Evolutionary conservation across 768 basidiomycete genomes (phyloP), one percentile per base, ranked within the genome.

Genomic region (Suillus cothurnatus): DNA sequence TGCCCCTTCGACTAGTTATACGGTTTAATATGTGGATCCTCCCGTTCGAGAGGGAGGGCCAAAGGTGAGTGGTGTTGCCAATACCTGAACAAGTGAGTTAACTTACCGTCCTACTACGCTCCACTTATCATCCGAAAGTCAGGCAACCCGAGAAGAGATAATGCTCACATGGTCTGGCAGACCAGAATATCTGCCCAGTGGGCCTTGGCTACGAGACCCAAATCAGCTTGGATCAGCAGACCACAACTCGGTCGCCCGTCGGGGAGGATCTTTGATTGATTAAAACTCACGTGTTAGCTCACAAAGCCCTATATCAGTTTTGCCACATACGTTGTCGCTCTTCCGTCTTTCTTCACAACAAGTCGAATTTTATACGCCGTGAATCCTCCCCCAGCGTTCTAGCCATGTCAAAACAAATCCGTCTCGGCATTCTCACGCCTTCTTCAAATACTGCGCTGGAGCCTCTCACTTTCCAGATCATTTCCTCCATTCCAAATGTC

Each of bases 341-440:
- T 11, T 55, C 21, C 19, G 4, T 36, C 32, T n/a, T 21, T 7
- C 11, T 32, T 21, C 32, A 55, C 21, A 34, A 32, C 19, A 32
- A 55, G 19, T 21, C 31, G 52, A 4, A 32, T 21, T 32, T n/a
- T 55, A 12, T 34, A 12, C 32, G 7, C 6, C 32, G 32, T 32
- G 31, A 32, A 32, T 55, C 32, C 14, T 6, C 21, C 32, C 19
- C 32, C 3, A 34, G 32, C 32, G 53, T 34, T 32, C 34, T n/a
- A 32, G 21, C 6, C 11, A 55, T 55, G 53, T 34, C 53, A 32
- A 55, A 55, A 55, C 53, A 34, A 34, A 34, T 55, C 21, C 53
- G 53, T 34, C 53, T 55, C 32, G 53, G 53, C 21, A 55, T 55
- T 55, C 53, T 55, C 31, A 55, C 53, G 21, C 53, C 53, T n/a